A percentile compares a stretch with the other conserved stretches of the same genome.
Evolutionary conservation across 495 filamentous ascomycete species (phyloP).

Genomic region (Penicillium canescens): DNA sequence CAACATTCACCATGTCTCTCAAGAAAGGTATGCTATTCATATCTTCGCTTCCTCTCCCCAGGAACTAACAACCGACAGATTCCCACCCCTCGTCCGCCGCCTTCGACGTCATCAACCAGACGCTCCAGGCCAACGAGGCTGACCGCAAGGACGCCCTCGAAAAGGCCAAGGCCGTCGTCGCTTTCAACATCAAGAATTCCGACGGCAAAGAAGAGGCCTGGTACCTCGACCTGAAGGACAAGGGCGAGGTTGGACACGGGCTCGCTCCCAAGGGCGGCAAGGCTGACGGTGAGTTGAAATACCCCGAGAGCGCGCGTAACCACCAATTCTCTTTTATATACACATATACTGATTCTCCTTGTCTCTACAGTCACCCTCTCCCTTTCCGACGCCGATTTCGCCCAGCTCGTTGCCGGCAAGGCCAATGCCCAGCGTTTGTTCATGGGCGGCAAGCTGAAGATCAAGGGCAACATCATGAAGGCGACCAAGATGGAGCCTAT

Average conservation of each 20-base stretch:
- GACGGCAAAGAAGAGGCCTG: constrained; percentile 77
- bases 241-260: constrained; percentile 79
- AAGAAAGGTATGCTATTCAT: constrained; percentile 62
- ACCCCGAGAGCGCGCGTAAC: not conserved
- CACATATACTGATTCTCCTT: constrained; percentile 2
- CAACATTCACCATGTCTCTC: constrained; percentile 67
- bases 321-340: not conserved
- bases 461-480: constrained; percentile 98
- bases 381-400: constrained; percentile 86
- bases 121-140: constrained; percentile 66
- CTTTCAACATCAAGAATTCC: constrained; percentile 88
- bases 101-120: constrained; percentile 83
- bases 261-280: constrained; percentile 65
- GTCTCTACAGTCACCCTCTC: constrained; percentile 67
- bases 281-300: constrained; percentile 68
- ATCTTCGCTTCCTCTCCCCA: constrained; percentile 3
- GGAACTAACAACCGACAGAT: constrained; percentile 49
- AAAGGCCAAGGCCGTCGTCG: constrained; percentile 82
- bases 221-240: constrained; percentile 94
- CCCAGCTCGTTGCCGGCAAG: constrained; percentile 78
- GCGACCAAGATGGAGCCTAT: constrained; percentile 96
- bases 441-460: constrained; percentile 96
- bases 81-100: constrained; percentile 87
- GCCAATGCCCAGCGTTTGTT: constrained; percentile 93
- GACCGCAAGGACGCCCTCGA: constrained; percentile 87